Base-by-base conservation (phyloP, 2,329 filamentous ascomycete species). In the Arthroderma uncinatum region DNA sequence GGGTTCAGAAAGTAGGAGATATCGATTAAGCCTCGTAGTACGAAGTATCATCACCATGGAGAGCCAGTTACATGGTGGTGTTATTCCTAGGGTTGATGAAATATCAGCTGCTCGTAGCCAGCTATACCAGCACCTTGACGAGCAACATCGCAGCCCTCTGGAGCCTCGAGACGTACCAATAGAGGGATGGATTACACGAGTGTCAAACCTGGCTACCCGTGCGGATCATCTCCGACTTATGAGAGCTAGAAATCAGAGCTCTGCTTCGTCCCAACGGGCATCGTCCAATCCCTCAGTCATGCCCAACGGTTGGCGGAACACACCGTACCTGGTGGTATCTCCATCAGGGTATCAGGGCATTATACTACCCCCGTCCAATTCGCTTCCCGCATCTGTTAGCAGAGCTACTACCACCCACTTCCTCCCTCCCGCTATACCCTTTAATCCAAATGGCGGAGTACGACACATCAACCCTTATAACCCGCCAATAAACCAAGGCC, bases 311-410 rank as follows among this genome's bases (percentile, higher is more conserved):
- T 23, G 7, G 14, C 40, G 40, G 4, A 19, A 55, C 37, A 47
- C 58, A 19, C 62, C 74, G 37, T 78, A 76, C 59, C 64, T 78
- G 5, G 66, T 78, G 9, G 75, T 74, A 1, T 73, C 72, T 4
- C 74, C 75, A 9, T 64, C 65, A 37, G 76, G 76, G 1, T 75
- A 74, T 30, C 71, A 76, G 57, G 74, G 73, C 7, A 60, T 78
- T 9, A 61, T 78, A 1, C 68, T 74, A 44, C 71, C 74, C 4
- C 72, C 73, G 10, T 60, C 66, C 25, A 69, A 67, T 42, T 63
- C 64, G 1, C 71, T 61, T 14, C 48, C 58, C 0, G 16, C 14
- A 3, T 16, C 39, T 42, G 6, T 42, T 42, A 21, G 16, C n/a
- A 42, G 39, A 21, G 39, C 16, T 21, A 21, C 39, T 42, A 16